Conservation (phyloP, 192 early-diverging fungal species). For the Spinellus fusiger region DNA sequence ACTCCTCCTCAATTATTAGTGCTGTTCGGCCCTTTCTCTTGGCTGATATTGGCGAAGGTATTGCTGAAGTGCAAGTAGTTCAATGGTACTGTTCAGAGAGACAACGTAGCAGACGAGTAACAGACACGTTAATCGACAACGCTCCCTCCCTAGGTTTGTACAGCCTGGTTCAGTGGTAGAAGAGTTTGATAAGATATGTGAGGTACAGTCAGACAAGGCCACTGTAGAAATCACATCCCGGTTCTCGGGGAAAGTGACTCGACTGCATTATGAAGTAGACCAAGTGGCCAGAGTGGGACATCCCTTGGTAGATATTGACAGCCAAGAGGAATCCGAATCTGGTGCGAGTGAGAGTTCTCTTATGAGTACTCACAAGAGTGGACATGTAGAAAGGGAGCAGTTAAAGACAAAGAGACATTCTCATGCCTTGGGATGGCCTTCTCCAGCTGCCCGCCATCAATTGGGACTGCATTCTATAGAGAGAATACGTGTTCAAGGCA, state of each 20-base stretch:
- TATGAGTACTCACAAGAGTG: too few relatives aligned
- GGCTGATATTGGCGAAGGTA: constrained; percentile 98
- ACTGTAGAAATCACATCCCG: constrained; percentile 98
- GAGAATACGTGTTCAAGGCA: too few relatives aligned
- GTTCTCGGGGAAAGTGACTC: constrained; percentile 77
- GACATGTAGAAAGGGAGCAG: too few relatives aligned
- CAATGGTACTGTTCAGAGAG: constrained; percentile 93
- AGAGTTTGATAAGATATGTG: constrained; percentile 94
- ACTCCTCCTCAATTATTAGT: constrained; percentile 30
- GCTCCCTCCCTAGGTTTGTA: constrained; percentile 66
- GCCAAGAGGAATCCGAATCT: constrained; percentile 31
- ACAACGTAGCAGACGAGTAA: too few relatives aligned
- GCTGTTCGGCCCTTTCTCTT: constrained; percentile 72
- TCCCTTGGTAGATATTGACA: constrained; percentile 54
- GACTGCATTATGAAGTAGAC: constrained; percentile 76
- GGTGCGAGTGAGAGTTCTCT: too few relatives aligned
- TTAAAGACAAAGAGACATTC: too few relatives aligned
- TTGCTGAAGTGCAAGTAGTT: constrained; percentile 95
- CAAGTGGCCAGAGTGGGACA: constrained; percentile 90
- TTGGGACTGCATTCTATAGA: too few relatives aligned
- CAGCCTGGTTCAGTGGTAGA: constrained; percentile 82
- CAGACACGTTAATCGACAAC: background rate
- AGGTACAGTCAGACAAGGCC: constrained; percentile 98
- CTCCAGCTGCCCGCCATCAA: too few relatives aligned
- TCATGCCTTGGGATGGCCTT: too few relatives aligned